Base-by-base conservation (phyloP, 805 yeast species). In the Candida ponderosae region DNA sequence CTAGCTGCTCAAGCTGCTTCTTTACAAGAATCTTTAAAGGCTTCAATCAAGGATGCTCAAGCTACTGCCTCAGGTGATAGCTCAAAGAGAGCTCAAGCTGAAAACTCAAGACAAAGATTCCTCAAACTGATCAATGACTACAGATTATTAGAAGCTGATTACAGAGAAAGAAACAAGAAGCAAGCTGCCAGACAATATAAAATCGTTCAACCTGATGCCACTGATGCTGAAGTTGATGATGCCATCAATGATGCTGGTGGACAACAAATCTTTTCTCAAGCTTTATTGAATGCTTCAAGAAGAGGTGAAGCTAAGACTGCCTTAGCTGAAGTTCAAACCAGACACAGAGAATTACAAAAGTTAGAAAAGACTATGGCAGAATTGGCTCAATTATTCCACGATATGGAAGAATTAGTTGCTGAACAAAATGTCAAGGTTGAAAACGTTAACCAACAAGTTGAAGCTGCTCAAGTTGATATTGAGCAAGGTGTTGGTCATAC, bases 231-330 rank as follows among this genome's bases (percentile, higher is more conserved):
- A 65, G 84, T 90, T 43, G 77, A 76, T 46, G 85, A 81, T 37
- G 95, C 89, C 35, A 79, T 89, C 40, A 89, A 81, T 49, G 94
- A 87, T 53, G 76, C 76, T 38, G 84, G 82, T 46, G 83, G 87
- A 37, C 88, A 82, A 57, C 97, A 90, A 65, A 85, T 89, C 51
- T 93, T 93, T 65, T 87, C 94, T 41, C 95, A 88, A 63, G 97
- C 97, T 29, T 70, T 87, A 46, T 69, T 81, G 66, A 82, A 82
- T 62, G 80, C 88, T 38, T 84, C 85, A 57, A 80, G 95, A 64
- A 76, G 88, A 56, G 95, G 95, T 50, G 96, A 93, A 65, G 97
- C 97, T 31, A 78, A 93, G 60, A 79, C 96, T 26, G 97, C 94
- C 3, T 73, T 93, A 51, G 85, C 87, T 53, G 97, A 93, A 66